Percentiles rank a stretch among this genome's conserved stretches.
phyloP scores from a whole-genome alignment of 106 monocot species.

The Alisma plantagoaquatica region DNA sequence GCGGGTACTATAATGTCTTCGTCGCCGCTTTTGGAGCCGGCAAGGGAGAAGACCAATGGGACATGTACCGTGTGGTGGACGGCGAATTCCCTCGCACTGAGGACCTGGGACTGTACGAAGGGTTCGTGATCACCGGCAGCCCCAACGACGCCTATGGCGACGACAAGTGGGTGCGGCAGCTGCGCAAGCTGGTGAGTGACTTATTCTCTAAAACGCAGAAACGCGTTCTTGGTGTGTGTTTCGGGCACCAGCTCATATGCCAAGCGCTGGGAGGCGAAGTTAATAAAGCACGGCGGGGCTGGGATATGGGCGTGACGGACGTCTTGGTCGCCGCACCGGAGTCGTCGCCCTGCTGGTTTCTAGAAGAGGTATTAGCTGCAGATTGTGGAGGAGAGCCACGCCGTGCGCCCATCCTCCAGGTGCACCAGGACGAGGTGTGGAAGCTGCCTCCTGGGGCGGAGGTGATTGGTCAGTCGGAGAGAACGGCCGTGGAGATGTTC shows the following conservation, averaged over 20 bases:
- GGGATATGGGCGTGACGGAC: conserved; percentile 8
- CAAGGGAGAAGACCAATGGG: conserved; percentile 45
- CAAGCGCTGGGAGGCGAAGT: conserved; percentile 7
- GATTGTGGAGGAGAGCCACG: conserved; percentile 12
- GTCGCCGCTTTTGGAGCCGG: conserved; percentile 40
- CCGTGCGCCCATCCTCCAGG: conserved; percentile 29
- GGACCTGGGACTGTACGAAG: conserved; percentile 33
- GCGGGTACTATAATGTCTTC: conserved; percentile 61
- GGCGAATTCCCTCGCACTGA: conserved; percentile 46
- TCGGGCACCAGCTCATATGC: no score
- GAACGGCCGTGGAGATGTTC: conserved; percentile 48
- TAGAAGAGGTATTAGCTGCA: conserved; percentile 7
- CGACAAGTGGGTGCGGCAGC: conserved; percentile 40
- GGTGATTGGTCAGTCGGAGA: conserved; percentile 51
- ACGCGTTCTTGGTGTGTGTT: no score
- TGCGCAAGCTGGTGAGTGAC: conserved; percentile 37
- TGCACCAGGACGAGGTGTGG: conserved; percentile 69
- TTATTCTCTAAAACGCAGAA: conserved; percentile 38
- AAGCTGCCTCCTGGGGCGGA: conserved; percentile 44
- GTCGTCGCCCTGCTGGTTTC: conserved; percentile 5
- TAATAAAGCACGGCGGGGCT: conserved; percentile 5
- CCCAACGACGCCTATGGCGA: conserved; percentile 53
- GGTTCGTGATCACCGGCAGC: conserved; percentile 59
- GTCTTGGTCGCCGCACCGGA: conserved; percentile 2
- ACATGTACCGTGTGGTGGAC: conserved; percentile 45